Evolutionary conservation across 106 monocot species (phyloP), one percentile per base, ranked within the genome.

Genomic region (Acanthochlamys bracteata): DNA sequence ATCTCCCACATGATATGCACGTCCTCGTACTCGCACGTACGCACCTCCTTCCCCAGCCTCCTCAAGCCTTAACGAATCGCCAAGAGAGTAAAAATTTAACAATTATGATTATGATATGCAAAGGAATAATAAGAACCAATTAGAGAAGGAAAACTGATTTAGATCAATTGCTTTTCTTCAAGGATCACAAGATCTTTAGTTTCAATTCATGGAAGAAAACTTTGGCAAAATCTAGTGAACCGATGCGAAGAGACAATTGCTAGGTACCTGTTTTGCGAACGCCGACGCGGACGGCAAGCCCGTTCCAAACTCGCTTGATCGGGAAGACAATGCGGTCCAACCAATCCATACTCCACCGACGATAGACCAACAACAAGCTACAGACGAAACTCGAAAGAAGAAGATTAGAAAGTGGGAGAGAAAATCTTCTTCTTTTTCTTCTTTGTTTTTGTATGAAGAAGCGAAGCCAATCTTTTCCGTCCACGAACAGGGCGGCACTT

Each of bases 21-120:
- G 67, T 86, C 86, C 75, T 86, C 86, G 73, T 86, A 86, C 75
- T 82, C 86, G 72, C 86, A 82, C 61, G 86, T 68, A 42, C 72
- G 81, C 71, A 86, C 78, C 62, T 86, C 86, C 17, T 73, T 53
- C 76, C 69, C 72, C 73, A 82, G 66, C 42, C 75, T 61, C 75
- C 42, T 63, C 67, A 79, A 51, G 39, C 82, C 86, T 81, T 42
- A 11, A 33, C 33, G 6, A 33, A 33, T 33, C 33, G 4, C 51
- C 2, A 2, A 20, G 10, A 25, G 23, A 56, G 23, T 7, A 25
- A 0, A 57, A 57, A 1, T 57, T 22, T 20, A 33, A 33, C 33
- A 33, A 6, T 33, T 33, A 33, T 33, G 33, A 33, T 33, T 33
- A 3, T 33, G 33, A 33, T 43, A 53, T 65, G 4, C 6, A 15